Conservation (phyloP, 768 basidiomycete genomes). For the Rhizopogon salebrosus region DNA sequence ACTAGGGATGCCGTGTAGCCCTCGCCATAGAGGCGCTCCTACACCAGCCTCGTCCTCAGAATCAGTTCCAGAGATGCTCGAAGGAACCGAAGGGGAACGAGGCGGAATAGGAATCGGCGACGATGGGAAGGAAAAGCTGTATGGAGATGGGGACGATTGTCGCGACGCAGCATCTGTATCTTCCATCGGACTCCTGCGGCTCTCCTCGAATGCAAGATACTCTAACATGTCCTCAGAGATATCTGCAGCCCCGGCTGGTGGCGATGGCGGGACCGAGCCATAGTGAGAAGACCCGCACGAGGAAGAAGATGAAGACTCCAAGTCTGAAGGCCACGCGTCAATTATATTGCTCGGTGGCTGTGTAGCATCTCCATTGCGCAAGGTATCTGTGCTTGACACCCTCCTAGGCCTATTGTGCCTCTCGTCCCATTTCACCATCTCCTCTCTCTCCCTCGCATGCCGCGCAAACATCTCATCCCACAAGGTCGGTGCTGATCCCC, state of each 20-base stretch:
- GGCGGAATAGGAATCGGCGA: conserved; percentile 12
- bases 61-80: conserved; percentile 5
- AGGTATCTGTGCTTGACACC: conserved; percentile 38
- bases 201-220: conserved; percentile 3
- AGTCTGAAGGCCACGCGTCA: conserved; percentile 2
- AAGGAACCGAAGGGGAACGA: conserved; percentile 11
- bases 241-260: conserved; percentile 2
- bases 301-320: conserved; percentile 6
- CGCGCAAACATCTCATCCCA: conserved; percentile 63
- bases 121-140: conserved; percentile 17
- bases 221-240: conserved; percentile 11
- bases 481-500: conserved; percentile 31
- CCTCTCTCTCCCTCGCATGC: conserved; percentile 54
- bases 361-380: conserved; percentile 20
- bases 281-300: conserved; percentile 10
- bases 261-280: conserved; percentile 18
- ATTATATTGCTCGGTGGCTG: conserved; percentile 10
- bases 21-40: background rate
- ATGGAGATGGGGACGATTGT: conserved; percentile 14
- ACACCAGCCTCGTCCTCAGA: conserved; percentile 12
- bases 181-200: conserved; percentile 6
- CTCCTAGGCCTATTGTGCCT: conserved; percentile 24
- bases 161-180: background rate
- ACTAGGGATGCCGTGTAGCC: background rate
- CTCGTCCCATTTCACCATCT: conserved; percentile 48